phyloP scores from a whole-genome alignment of 2,329 filamentous ascomycete species.

The Aureobasidium sp. region DNA sequence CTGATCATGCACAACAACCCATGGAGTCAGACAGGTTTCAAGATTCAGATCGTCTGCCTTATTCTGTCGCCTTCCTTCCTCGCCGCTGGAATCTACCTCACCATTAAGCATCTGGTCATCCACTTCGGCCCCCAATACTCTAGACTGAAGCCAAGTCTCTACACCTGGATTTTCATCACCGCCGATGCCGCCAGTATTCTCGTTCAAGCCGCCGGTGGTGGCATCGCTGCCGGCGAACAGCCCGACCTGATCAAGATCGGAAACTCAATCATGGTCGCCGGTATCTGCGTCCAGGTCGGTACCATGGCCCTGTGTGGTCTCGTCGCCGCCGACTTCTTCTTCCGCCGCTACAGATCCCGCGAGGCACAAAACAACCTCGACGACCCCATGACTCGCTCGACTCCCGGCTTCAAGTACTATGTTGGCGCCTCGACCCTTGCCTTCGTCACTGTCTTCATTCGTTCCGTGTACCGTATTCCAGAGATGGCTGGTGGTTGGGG shows the following conservation, averaged over 20 bases:
- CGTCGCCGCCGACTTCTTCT: conserved; percentile 34
- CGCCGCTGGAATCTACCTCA: conserved; percentile 40
- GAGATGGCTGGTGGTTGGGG: conserved; percentile 46
- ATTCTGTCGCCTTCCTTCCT: conserved; percentile 38
- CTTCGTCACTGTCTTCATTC: conserved; percentile 56
- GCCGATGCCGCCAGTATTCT: conserved; percentile 40
- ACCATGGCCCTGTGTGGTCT: conserved; percentile 37
- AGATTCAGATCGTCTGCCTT: conserved; percentile 37
- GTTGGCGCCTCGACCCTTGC: conserved; percentile 47
- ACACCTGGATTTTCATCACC: conserved; percentile 44
- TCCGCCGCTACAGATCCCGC: conserved; percentile 15
- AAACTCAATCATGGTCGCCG: conserved; percentile 39
- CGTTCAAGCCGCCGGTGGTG: conserved; percentile 38
- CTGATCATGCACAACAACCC: conserved; percentile 36
- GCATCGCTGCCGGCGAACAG: conserved; percentile 30
- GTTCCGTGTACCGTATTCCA: conserved; percentile 46
- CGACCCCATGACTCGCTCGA: background rate
- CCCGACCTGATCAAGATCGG: conserved; percentile 29
- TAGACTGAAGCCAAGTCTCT: conserved; percentile 34
- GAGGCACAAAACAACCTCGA: background rate
- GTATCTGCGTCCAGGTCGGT: conserved; percentile 37
- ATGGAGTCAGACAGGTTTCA: conserved; percentile 29
- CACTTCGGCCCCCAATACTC: conserved; percentile 36
- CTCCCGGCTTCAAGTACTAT: conserved; percentile 44
- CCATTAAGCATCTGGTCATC: conserved; percentile 39